phyloP scores from a whole-genome alignment of 2,329 filamentous ascomycete species.

The Stagonosporopsis rhizophila region DNA sequence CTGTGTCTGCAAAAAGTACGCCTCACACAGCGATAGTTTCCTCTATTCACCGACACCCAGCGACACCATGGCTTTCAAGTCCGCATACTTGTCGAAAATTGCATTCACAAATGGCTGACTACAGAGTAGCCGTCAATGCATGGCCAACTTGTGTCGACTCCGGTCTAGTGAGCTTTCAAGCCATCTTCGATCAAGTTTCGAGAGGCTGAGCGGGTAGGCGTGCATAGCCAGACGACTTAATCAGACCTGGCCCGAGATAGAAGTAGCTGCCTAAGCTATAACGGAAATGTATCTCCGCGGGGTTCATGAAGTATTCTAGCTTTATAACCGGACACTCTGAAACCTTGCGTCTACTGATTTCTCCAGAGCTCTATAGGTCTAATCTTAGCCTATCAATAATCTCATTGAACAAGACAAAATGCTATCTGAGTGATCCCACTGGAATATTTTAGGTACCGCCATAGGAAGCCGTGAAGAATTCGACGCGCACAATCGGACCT shows the following conservation, averaged over 20 bases:
- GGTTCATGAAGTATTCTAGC: slow-evolving; percentile 24
- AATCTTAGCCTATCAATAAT: too few relatives aligned
- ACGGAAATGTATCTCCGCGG: slow-evolving; percentile 21
- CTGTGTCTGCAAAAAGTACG: slow-evolving; percentile 11
- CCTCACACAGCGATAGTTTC: slow-evolving; percentile 3
- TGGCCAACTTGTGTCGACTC: neutral
- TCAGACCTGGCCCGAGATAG: slow-evolving; percentile 19
- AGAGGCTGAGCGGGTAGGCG: slow-evolving; percentile 1
- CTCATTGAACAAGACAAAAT: slow-evolving; percentile 18
- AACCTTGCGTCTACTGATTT: slow-evolving; percentile 25
- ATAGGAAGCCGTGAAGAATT: slow-evolving; percentile 7
- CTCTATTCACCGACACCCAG: slow-evolving; percentile 19
- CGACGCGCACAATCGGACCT: slow-evolving; percentile 14
- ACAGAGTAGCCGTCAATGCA: neutral
- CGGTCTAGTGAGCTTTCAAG: slow-evolving; percentile 19
- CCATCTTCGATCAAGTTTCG: slow-evolving; percentile 23
- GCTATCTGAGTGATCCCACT: slow-evolving; percentile 11
- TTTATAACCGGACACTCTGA: neutral
- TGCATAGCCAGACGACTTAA: slow-evolving; percentile 21
- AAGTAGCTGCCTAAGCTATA: slow-evolving; percentile 18
- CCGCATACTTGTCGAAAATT: slow-evolving; percentile 18
- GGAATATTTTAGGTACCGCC: slow-evolving; percentile 17
- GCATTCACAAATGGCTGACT: slow-evolving; percentile 18
- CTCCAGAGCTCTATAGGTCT: too few relatives aligned
- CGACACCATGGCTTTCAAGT: slow-evolving; percentile 22